Evolutionary conservation across 345 rosid genomes (phyloP).

Genomic region (Eucalyptus grandis): DNA sequence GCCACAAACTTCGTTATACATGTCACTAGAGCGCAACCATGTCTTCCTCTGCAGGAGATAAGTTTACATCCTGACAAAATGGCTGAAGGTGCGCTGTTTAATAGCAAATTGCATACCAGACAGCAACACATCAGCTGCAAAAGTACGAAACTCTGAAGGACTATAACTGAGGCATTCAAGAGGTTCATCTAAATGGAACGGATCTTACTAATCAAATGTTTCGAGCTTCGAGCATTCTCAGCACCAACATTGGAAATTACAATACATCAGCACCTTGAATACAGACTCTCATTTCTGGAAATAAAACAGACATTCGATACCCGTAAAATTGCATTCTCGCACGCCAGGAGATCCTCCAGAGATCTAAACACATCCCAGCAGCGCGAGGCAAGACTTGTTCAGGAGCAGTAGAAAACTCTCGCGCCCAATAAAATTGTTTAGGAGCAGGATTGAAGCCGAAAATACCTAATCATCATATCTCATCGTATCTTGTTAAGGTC

Average conservation of each 20-base stretch:
- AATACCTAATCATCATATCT: too few relatives aligned
- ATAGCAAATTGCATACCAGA: conserved; percentile 46
- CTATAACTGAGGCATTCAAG: conserved; percentile 66
- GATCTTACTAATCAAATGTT: not conserved
- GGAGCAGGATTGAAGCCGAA: not conserved
- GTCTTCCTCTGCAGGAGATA: conserved; percentile 2
- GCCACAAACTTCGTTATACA: too few relatives aligned
- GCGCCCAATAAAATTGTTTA: not conserved
- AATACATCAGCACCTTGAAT: not conserved
- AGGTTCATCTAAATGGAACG: conserved; percentile 44
- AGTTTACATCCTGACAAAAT: conserved; percentile 48
- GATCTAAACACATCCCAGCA: not conserved
- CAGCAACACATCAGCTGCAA: conserved; percentile 67
- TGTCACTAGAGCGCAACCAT: not conserved
- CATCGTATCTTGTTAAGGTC: not conserved
- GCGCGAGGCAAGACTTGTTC: not conserved
- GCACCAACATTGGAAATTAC: not conserved
- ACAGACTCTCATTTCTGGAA: too few relatives aligned
- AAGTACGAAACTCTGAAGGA: conserved; percentile 61
- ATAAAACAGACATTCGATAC: not conserved
- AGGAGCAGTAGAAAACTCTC: too few relatives aligned
- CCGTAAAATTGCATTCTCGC: not conserved
- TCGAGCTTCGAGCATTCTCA: not conserved
- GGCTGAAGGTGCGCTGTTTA: conserved; percentile 44
- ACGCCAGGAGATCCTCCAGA: not conserved